phyloP scores from a whole-genome alignment of 805 yeast species.

The Cyberlindnera bimundalis region DNA sequence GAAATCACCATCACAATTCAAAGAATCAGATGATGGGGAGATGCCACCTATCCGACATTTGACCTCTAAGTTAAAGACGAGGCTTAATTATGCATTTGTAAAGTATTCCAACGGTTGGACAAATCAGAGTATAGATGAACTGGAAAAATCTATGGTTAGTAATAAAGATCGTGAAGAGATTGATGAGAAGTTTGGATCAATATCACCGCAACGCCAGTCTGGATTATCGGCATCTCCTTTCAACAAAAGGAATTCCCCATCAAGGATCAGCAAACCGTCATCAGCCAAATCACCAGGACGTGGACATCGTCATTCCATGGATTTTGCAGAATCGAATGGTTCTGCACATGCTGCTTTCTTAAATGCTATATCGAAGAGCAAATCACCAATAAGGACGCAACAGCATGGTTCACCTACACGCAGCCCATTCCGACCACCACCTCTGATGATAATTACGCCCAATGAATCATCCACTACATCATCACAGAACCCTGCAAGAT shows the following conservation, averaged over 20 bases:
- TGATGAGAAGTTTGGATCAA: conserved; percentile 4
- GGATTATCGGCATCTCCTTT: conserved; percentile 8
- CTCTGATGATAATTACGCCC: conserved; percentile 6
- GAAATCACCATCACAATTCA: conserved; percentile 25
- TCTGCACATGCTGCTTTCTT: conserved; percentile 40
- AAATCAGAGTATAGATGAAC: conserved; percentile 28
- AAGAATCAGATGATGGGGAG: conserved; percentile 24
- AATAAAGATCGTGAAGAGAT: conserved; percentile 9
- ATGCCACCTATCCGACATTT: conserved; percentile 39
- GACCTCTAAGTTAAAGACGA: conserved; percentile 37
- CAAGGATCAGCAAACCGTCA: conserved; percentile 16
- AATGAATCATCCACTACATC: background rate
- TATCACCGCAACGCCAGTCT: conserved; percentile 2
- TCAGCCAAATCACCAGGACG: conserved; percentile 10
- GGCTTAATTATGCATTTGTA: conserved; percentile 39
- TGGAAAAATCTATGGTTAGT: conserved; percentile 21
- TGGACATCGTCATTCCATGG: conserved; percentile 18
- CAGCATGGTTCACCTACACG: background rate
- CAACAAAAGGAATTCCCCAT: conserved; percentile 7
- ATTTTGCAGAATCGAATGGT: conserved; percentile 25
- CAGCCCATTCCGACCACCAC: conserved; percentile 9
- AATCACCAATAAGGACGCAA: conserved; percentile 27
- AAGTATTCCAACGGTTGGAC: conserved; percentile 34
- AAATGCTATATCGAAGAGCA: conserved; percentile 34
- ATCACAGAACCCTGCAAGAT: conserved; percentile 6